Evolutionary conservation across 2,329 filamentous ascomycete species (phyloP), one percentile per base, ranked within the genome.

Genomic region (Arthroderma sp.): DNA sequence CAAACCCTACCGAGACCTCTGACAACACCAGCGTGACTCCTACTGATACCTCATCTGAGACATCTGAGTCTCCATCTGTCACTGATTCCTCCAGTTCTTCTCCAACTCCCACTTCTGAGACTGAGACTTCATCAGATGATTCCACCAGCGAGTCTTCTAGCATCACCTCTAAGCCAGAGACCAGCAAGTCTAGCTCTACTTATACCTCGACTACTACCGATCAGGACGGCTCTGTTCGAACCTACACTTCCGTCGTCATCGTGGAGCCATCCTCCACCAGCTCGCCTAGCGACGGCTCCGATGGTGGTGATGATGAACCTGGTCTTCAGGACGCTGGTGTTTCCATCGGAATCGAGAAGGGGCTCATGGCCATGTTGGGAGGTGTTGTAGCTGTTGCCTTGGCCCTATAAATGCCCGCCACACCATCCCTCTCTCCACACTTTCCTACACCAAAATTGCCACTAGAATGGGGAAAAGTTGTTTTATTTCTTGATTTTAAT

Each of bases 201-300:
- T 58, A 55, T 51, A 54, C 65, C 45, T 59, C 56, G 43, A 68
- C 64, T 30, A 65, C 62, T 28, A 70, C 66, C 8, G 47, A 64
- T 7, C 50, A 64, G 11, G 56, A 71, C 47, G 68, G 68, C n/a
- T 56, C 54, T 10, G 43, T 62, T 22, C 59, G 57, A 50, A 70
- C 68, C 36, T 58, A 67, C 47, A 71, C 68, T 7, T 60, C 64
- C 34, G 56, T 69, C n/a, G 65, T 68, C 2, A 58, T 70, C 31
- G 63, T 70, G 38, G 58, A 66, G 37, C 64, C 66, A 6, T 60
- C 61, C 9, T 40, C 44, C 10, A 50, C 48, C 9, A 51, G 48
- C 6, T 43, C 50, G 10, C 51, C 47, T 27, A 42, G n/a, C 9
- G 37, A 30, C 9, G 53, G 48, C 15, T 42, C 52, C 3, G 57